Conservation (phyloP, 345 rosid genomes). For the Salix brachista region DNA sequence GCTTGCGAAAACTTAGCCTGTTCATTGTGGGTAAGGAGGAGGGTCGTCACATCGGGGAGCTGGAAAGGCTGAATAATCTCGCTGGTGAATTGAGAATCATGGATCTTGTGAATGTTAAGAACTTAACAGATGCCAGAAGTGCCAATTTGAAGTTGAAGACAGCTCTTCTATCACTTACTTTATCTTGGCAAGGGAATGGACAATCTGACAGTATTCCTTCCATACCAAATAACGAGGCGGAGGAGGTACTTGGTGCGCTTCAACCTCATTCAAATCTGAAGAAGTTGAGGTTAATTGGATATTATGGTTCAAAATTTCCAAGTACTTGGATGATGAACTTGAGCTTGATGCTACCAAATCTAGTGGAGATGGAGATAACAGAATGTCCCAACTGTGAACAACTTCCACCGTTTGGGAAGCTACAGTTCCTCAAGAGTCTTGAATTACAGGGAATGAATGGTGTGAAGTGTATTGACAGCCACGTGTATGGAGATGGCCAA, state of each 20-base stretch:
- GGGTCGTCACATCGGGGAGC: background rate
- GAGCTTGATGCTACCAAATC: background rate
- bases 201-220: background rate
- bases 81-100: conserved; percentile 8
- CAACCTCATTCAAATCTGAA: conserved; percentile 3
- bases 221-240: background rate
- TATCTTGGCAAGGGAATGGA: background rate
- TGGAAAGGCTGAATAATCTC: conserved; percentile 1
- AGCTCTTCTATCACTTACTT: background rate
- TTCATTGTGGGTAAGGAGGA: conserved; percentile 13
- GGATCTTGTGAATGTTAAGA: background rate
- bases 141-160: conserved; percentile 17
- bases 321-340: background rate
- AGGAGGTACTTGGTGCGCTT: background rate
- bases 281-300: background rate
- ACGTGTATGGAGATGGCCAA: background rate
- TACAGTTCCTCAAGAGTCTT: background rate
- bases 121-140: conserved; percentile 11
- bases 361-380: background rate
- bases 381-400: background rate
- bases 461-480: background rate
- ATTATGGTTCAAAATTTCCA: conserved; percentile 2
- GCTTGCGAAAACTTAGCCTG: conserved; percentile 5
- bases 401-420: conserved; percentile 10
- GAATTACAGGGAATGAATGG: background rate